Percentiles rank a stretch among this genome's conserved stretches.
phyloP scores from a whole-genome alignment of 2,329 filamentous ascomycete species.

The Aureobasidium sp. region DNA sequence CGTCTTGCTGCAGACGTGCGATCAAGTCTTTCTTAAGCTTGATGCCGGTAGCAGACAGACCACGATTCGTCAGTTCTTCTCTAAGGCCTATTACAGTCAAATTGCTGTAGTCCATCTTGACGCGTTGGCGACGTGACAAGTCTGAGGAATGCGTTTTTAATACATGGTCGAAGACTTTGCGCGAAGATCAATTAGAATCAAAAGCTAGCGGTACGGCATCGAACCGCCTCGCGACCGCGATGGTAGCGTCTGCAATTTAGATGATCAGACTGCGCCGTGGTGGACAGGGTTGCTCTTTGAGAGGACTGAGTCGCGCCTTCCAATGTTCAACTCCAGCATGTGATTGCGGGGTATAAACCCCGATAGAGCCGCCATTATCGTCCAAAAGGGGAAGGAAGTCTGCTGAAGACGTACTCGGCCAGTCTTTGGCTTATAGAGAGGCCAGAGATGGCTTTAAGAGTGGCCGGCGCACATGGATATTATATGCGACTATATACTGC shows the following conservation, averaged over 20 bases:
- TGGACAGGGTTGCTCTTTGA: not conserved
- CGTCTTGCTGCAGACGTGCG: not conserved
- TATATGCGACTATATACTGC: not conserved
- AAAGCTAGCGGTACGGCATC: too few species aligned
- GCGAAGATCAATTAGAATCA: not conserved
- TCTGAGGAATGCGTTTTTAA: not conserved
- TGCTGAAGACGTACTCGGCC: not conserved
- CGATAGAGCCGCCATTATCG: not conserved
- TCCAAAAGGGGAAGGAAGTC: not conserved
- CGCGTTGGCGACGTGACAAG: not conserved
- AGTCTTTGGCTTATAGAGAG: not conserved
- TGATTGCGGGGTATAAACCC: not conserved
- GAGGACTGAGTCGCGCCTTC: not conserved
- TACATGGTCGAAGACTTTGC: not conserved
- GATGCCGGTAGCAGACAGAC: not conserved
- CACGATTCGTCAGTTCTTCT: not conserved
- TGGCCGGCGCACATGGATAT: not conserved
- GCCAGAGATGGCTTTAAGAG: not conserved
- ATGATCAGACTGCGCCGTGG: not conserved
- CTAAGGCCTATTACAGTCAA: not conserved
- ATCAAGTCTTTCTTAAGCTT: constrained; percentile 1
- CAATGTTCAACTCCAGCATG: not conserved
- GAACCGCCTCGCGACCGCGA: not conserved
- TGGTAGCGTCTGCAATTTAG: not conserved
- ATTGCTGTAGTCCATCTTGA: not conserved